Base-by-base conservation (phyloP, 805 yeast genomes). In the Zygoascus ofunaensis region DNA sequence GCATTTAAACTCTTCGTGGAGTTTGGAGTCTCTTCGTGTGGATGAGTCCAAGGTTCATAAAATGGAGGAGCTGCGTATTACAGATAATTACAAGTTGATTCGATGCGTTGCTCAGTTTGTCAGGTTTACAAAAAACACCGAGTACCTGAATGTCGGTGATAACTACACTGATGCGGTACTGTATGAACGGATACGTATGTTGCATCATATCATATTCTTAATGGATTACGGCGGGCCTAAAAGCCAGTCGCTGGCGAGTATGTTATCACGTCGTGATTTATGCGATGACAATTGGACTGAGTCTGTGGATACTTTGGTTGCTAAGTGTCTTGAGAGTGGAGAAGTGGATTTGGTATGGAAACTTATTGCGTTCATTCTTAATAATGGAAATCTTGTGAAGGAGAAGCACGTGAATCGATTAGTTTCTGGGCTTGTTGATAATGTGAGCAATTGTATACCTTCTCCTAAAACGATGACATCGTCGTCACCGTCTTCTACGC, bases 1-100 rank as follows among this genome's bases (percentile, higher is more conserved):
- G 3, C 38, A 50, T 1, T 47, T 56, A 2, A 50, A 39, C 33
- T 59, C 60, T 8, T 19, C 36, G 26, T 17, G 37, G 26, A 28
- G 42, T 21, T 35, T 53, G 12, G 49, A 49, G 23, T 33, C 36
- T 3, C 49, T 54, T 15, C 46, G 53, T n/a, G 39, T 53, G 22
- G 55, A 52, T 15, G 55, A 52, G 26, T 34, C 40, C 17, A 49
- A 37, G 15, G 49, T 47, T 5, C 36, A 41, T 14, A 49, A 47
- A 35, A 50, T 60, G 17, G 66, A 62, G 45, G 62, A 61, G 46
- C 55, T 62, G 38, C 53, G 61, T n/a, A 55, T 59, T 12, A 51
- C 61, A 12, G 56, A 54, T 23, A 60, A 61, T 44, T 62, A 60
- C 51, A 49, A 51, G 34, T 50, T 60, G 30, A 44, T 62, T 33